Evolutionary conservation across 192 early-diverging fungal species (phyloP).

Genomic region (Backusella psychrophila): DNA sequence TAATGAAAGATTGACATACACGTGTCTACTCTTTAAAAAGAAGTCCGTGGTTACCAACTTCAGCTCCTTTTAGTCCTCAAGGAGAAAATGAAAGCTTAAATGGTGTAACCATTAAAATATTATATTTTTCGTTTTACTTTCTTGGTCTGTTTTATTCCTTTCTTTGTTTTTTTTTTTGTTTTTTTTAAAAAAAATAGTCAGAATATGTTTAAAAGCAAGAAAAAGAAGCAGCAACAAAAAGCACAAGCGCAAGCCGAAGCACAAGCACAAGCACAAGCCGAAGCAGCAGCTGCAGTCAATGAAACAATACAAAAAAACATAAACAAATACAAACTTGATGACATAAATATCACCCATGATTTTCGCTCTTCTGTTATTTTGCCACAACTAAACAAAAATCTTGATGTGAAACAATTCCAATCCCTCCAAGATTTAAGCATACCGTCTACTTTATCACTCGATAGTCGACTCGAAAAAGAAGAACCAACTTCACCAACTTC

Average conservation of each 20-base stretch:
- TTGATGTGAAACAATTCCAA: neutral
- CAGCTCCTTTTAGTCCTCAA: neutral
- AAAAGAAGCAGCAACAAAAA: slow-evolving; percentile 12
- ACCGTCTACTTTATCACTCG: neutral
- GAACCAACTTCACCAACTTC: neutral
- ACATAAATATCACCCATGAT: slow-evolving; percentile 11
- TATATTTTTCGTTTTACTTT: neutral
- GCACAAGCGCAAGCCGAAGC: neutral
- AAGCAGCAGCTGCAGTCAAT: neutral
- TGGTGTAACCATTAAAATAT: neutral
- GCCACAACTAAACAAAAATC: slow-evolving; percentile 12
- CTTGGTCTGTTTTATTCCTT: neutral
- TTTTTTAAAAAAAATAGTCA: neutral
- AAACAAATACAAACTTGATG: slow-evolving; percentile 10
- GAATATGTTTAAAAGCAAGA: slow-evolving; percentile 16
- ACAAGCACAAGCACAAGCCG: neutral
- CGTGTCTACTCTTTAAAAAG: slow-evolving; percentile 3
- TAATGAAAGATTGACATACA: neutral
- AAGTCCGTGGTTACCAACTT: neutral
- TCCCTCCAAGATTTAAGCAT: neutral
- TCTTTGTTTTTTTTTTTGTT: neutral
- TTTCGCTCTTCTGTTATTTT: slow-evolving; percentile 20
- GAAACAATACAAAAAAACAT: neutral
- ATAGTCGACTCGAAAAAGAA: neutral
- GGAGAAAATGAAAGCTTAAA: slow-evolving; percentile 2